Conservation (phyloP, 2,329 filamentous ascomycete genomes). For the Ilyonectria mors-panacis region DNA sequence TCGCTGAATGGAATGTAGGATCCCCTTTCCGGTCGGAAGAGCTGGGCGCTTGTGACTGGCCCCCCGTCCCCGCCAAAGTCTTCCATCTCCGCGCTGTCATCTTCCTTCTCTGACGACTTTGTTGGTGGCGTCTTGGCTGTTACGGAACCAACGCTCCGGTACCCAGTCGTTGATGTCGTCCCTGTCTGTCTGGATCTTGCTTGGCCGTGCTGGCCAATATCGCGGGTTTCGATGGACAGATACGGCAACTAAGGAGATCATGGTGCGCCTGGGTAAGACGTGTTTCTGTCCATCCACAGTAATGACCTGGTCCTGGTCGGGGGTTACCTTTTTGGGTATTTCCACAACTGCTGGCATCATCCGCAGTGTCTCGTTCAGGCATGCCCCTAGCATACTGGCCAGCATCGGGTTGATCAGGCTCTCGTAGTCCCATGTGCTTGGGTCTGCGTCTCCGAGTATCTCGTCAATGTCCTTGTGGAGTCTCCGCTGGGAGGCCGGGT, state of each 20-base stretch:
- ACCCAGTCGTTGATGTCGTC: constrained; percentile 78
- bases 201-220: constrained; percentile 76
- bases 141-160: constrained; percentile 80
- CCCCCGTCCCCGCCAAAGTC: constrained; percentile 72
- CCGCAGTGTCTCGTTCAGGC: constrained; percentile 84
- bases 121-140: constrained; percentile 44
- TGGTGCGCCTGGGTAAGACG: constrained; percentile 69
- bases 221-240: constrained; percentile 77
- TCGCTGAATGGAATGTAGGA: constrained; percentile 73
- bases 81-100: constrained; percentile 55
- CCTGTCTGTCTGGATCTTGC: constrained; percentile 57
- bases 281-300: constrained; percentile 70
- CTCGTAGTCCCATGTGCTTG: constrained; percentile 80
- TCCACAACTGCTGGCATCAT: constrained; percentile 79
- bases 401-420: constrained; percentile 75
- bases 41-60: constrained; percentile 72
- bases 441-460: constrained; percentile 72
- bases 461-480: constrained; percentile 79
- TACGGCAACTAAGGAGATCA: constrained; percentile 70
- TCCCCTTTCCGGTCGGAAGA: constrained; percentile 73
- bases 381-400: constrained; percentile 78
- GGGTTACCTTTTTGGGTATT: constrained; percentile 77
- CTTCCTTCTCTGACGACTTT: constrained; percentile 31
- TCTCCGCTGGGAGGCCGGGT: constrained; percentile 73
- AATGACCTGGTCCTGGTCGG: constrained; percentile 68